These are phyloP conservation scores for Aspergillus brasiliensis DNA, from an alignment of 2,329 filamentous ascomycete species.

Conservation along the genomic window DNA sequence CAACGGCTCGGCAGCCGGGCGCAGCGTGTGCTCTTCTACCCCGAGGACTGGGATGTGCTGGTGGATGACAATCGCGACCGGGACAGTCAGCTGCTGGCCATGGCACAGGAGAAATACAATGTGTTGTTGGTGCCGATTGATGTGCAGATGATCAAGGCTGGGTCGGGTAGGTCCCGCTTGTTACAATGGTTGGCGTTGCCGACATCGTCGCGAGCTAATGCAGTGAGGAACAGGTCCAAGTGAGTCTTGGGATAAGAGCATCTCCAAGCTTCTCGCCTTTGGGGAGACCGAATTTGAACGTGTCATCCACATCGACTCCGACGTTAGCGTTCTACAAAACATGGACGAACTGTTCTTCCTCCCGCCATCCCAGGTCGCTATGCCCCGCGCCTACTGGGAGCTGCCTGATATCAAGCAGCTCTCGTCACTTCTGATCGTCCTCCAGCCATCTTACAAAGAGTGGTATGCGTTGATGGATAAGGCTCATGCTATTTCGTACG, in stretches of 20 bases:
- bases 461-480: slow-evolving; percentile 33
- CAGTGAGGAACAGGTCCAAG: slow-evolving; percentile 24
- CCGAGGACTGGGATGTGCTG: slow-evolving; percentile 41
- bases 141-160: slow-evolving; percentile 37
- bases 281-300: slow-evolving; percentile 65
- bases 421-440: slow-evolving; percentile 63
- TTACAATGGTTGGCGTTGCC: background rate
- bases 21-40: slow-evolving; percentile 45
- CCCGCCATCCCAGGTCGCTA: slow-evolving; percentile 62
- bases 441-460: slow-evolving; percentile 60
- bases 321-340: slow-evolving; percentile 62
- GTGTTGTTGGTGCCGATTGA: slow-evolving; percentile 53
- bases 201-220: background rate
- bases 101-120: slow-evolving; percentile 53
- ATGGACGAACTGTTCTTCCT: slow-evolving; percentile 74
- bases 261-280: slow-evolving; percentile 70
- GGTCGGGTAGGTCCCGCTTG: slow-evolving; percentile 24
- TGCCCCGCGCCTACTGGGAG: slow-evolving; percentile 73
- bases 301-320: slow-evolving; percentile 63
- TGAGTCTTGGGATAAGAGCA: slow-evolving; percentile 64
- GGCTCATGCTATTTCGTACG: slow-evolving; percentile 28
- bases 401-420: slow-evolving; percentile 56
- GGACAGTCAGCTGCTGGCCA: slow-evolving; percentile 49
- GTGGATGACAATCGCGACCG: slow-evolving; percentile 34
- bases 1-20: slow-evolving; percentile 43